A percentile compares a stretch with the other conserved stretches of the same genome.
These are phyloP conservation scores for Ogataea zsoltii DNA, from an alignment of 805 yeast species.

Conservation along the genomic window DNA sequence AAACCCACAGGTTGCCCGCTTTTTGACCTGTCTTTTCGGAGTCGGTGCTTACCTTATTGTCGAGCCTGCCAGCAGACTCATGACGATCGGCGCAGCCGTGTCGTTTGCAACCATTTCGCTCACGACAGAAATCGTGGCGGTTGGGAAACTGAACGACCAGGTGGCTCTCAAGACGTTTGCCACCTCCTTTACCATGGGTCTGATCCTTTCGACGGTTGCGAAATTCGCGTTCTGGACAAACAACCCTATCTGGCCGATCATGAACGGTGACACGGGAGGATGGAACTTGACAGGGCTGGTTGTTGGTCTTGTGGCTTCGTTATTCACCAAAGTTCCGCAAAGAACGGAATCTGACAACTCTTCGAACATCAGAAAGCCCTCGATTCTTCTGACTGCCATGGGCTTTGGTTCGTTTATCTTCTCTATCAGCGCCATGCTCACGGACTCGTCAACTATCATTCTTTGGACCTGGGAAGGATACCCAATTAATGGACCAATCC, in stretches of 20 bases:
- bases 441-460: conserved; percentile 85
- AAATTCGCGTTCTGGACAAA: conserved; percentile 80
- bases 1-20: conserved; percentile 55
- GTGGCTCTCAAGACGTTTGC: conserved; percentile 42
- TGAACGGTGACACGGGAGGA: conserved; percentile 86
- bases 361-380: conserved; percentile 36
- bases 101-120: conserved; percentile 62
- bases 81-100: conserved; percentile 65
- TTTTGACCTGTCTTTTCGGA: conserved; percentile 60
- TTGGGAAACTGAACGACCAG: conserved; percentile 34
- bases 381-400: conserved; percentile 50
- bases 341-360: conserved; percentile 2
- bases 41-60: conserved; percentile 72
- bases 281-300: conserved; percentile 69
- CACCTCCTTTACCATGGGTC: conserved; percentile 66
- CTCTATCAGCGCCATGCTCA: conserved; percentile 68
- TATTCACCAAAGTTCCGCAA: conserved; percentile 46
- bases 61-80: conserved; percentile 69
- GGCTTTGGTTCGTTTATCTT: conserved; percentile 81
- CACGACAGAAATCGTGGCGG: conserved; percentile 49
- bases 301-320: conserved; percentile 62
- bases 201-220: conserved; percentile 68
- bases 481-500: conserved; percentile 83
- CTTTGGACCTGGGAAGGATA: conserved; percentile 97
- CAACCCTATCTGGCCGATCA: conserved; percentile 95